Base-by-base conservation (phyloP, 2,329 filamentous ascomycete genomes). In the Neonectria faginata region DNA sequence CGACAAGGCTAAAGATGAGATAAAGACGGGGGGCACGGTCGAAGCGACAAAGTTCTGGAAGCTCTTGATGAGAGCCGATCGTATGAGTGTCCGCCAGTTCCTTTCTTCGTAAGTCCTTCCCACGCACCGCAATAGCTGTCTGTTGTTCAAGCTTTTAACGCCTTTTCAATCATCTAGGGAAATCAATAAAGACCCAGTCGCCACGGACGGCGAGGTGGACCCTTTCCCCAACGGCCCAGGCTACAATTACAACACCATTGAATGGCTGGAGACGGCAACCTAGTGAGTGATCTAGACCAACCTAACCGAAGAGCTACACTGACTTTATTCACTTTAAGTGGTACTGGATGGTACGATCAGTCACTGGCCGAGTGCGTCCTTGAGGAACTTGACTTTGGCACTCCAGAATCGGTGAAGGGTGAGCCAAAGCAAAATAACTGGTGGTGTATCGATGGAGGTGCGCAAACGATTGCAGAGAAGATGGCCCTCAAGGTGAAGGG, bases 331-430 rank as follows among this genome's bases (percentile, higher is more conserved):
- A 14, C 4, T 36, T 31, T 2, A 44, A 44, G 66, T 1, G 71
- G 71, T 0, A 72, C 69, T 12, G 63, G 66, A 0, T 71, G 69
- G 70, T 73, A 73, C 16, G 66, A 73, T 4, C 70, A 73, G 9
- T 60, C 70, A 0, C 45, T 69, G 1, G 69, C 56, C 0, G 66
- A 71, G n/a, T 66, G 57, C 1, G 59, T 73, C 0, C 60, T 73
- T 0, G 69, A 73, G 16, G 57, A 67, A 2, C 64, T 73, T 2
- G 70, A 73, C 44, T 73, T 73, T 7, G 27, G 36, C 2, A 64
- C 61, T 0, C 42, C 51, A 0, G 6, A 52, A 1, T 9, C 10
- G 10, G 31, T 12, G 31, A 5, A 33, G 31, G 31, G 31, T 5
- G 11, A 33, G 6, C 59, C 0, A 1, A 8, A 57, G 6, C 10